A percentile compares a stretch with the other conserved stretches of the same genome.
Evolutionary conservation across 306 rosid species (phyloP).

Genomic region (Comarum palustre): DNA sequence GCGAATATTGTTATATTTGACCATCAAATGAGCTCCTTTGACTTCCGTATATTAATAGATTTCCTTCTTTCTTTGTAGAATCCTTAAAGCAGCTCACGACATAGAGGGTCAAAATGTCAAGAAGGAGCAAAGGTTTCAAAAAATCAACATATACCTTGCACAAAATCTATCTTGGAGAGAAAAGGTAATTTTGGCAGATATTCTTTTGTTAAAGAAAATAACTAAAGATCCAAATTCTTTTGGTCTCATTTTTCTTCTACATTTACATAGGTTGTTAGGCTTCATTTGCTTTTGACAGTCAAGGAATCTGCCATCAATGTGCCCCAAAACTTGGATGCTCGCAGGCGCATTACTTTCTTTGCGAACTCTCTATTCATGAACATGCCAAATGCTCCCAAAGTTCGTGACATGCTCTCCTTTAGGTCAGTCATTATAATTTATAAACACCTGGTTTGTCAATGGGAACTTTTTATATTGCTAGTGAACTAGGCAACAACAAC

Average conservation of each 20-base stretch:
- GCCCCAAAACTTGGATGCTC: conserved; percentile 94
- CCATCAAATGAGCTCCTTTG: conserved; percentile 11
- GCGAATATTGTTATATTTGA: background rate
- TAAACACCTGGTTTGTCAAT: background rate
- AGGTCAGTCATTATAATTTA: conserved; percentile 51
- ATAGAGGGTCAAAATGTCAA: conserved; percentile 19
- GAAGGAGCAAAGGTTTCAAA: conserved; percentile 68
- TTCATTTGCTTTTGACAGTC: conserved; percentile 83
- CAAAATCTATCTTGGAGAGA: conserved; percentile 49
- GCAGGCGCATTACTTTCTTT: conserved; percentile 96
- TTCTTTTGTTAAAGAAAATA: conserved; percentile 5
- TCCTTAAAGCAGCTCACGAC: conserved; percentile 34
- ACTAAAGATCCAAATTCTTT: conserved; percentile 14
- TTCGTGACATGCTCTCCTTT: conserved; percentile 84
- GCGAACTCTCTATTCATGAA: conserved; percentile 95
- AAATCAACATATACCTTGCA: conserved; percentile 35
- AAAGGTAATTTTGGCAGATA: conserved; percentile 50
- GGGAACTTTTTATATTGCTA: background rate
- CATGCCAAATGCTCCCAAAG: conserved; percentile 92
- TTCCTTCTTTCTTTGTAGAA: conserved; percentile 46
- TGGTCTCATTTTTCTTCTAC: conserved; percentile 22
- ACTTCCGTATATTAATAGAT: conserved; percentile 23
- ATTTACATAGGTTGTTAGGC: conserved; percentile 67
- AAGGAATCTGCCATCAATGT: conserved; percentile 97
- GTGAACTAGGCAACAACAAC: background rate